Evolutionary conservation across 768 basidiomycete genomes (phyloP), one percentile per base, ranked within the genome.

Genomic region (Podaxis mareebaensis): DNA sequence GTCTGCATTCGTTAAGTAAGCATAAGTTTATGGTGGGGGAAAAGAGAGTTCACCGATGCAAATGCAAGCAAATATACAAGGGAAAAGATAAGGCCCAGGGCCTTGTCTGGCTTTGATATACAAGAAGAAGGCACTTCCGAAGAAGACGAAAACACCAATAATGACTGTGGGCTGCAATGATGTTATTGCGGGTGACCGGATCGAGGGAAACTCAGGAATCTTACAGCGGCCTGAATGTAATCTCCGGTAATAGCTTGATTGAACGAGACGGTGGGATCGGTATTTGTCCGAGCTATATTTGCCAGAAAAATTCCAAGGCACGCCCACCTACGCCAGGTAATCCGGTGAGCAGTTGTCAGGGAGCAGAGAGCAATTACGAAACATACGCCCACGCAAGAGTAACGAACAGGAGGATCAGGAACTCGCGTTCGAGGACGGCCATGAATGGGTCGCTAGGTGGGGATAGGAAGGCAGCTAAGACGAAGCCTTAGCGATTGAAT

Each of bases 391-490:
- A 91, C 28, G 79, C 78, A 8, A 78, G 20, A 1, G 76, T 66
- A 0, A 81, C 81, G 52, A 86, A 84, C 0, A 78, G 20, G 4
- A 90, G 63, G 39, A 87, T 83, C 5, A 83, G 75, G 8, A 83
- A 49, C 68, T 91, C 89, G 1, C 88, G 85, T 68, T 91, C 90
- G 13, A 90, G 69, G 3, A 88, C 87, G 3, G 81, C 77, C n/a
- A 89, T 75, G 67, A 91, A 90, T 0, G 89, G 87, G 59, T 89
- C 89, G 22, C 69, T 76, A 0, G 91, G 89, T 0, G 91, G 87
- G 3, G 87, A 88, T 3, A 92, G 66, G 65, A 91, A 83, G 0
- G 85, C 75, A 3, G 84, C 90, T 90, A 60, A 11, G 15, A 53
- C 44, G 38, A 24, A 30, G 17, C 12, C 17, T 61, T 26, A 42